A percentile compares a stretch with the other conserved stretches of the same genome.
Conservation (phyloP, 208 protist genomes). For the Novymonas esmeraldas region DNA sequence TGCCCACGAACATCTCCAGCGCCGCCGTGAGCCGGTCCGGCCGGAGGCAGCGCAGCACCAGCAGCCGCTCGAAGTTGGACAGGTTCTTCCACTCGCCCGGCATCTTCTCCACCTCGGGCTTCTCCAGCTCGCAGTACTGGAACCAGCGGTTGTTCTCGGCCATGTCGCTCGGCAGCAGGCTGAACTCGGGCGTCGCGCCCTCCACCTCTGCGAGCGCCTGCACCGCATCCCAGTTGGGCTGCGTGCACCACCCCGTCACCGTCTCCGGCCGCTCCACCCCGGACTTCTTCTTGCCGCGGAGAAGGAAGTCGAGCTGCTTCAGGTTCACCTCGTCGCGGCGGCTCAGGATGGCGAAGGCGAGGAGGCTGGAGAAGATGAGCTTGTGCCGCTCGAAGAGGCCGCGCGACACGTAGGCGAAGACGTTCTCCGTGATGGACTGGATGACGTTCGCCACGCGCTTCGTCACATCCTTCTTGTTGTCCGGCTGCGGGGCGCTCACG, state of each 20-base stretch:
- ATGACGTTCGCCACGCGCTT: constrained; percentile 94
- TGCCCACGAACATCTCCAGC: constrained; percentile 93
- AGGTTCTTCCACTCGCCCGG: constrained; percentile 96
- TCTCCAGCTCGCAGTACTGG: constrained; percentile 92
- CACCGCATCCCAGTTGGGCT: constrained; percentile 92
- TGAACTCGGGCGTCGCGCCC: constrained; percentile 89
- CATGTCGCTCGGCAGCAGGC: constrained; percentile 87
- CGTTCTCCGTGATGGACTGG: constrained; percentile 93
- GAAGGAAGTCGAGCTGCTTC: constrained; percentile 95
- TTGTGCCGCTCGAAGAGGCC: constrained; percentile 99
- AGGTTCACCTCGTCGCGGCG: constrained; percentile 77
- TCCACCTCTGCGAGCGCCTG: constrained; percentile 93
- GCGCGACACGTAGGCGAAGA: constrained; percentile 96
- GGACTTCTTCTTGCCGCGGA: constrained; percentile 92
- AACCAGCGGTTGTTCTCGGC: constrained; percentile 93
- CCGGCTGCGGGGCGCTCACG: constrained; percentile 77
- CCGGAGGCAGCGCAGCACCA: constrained; percentile 96
- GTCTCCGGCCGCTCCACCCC: constrained; percentile 88
- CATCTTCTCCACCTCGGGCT: constrained; percentile 93
- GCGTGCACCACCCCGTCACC: constrained; percentile 90
- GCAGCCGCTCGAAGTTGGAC: constrained; percentile 95
- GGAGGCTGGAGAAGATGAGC: constrained; percentile 97
- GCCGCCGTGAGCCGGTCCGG: constrained; percentile 97
- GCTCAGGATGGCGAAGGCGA: constrained; percentile 94
- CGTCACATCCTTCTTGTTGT: constrained; percentile 91